phyloP scores from a whole-genome alignment of 305 asterid species.

The Solanum hybrid region DNA sequence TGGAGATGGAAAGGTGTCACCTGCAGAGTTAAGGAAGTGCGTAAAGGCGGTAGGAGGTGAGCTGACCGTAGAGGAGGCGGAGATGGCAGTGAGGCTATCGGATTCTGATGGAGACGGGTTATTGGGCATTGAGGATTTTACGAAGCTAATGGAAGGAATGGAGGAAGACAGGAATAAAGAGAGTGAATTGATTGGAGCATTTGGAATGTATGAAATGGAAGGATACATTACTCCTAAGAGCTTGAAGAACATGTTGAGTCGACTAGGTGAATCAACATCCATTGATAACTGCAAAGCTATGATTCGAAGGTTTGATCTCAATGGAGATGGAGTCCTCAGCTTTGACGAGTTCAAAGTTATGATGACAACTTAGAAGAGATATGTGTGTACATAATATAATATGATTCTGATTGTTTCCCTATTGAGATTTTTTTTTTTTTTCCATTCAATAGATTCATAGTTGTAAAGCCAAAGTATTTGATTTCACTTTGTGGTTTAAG shows the following conservation, averaged over 20 bases:
- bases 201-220: slow-evolving; percentile 51
- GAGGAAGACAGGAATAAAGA: slow-evolving; percentile 16
- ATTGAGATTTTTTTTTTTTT: background rate
- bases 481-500: background rate
- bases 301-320: background rate
- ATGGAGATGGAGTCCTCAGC: slow-evolving; percentile 14
- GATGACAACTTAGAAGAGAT: slow-evolving; percentile 25
- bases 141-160: slow-evolving; percentile 30
- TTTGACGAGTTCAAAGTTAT: slow-evolving; percentile 43
- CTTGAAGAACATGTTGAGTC: slow-evolving; percentile 33
- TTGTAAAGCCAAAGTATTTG: background rate
- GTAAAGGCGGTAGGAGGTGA: slow-evolving; percentile 38
- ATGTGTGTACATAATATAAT: background rate
- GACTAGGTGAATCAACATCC: slow-evolving; percentile 44
- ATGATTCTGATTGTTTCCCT: background rate
- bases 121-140: slow-evolving; percentile 35
- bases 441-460: background rate
- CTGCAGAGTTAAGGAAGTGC: slow-evolving; percentile 29
- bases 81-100: slow-evolving; percentile 27
- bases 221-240: slow-evolving; percentile 54
- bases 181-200: slow-evolving; percentile 31
- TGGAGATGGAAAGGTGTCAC: slow-evolving; percentile 43
- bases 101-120: slow-evolving; percentile 16
- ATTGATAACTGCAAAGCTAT: slow-evolving; percentile 22
- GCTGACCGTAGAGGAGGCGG: slow-evolving; percentile 35